phyloP scores from a whole-genome alignment of 495 filamentous ascomycete species.

The Chaetomidium leptoderma region DNA sequence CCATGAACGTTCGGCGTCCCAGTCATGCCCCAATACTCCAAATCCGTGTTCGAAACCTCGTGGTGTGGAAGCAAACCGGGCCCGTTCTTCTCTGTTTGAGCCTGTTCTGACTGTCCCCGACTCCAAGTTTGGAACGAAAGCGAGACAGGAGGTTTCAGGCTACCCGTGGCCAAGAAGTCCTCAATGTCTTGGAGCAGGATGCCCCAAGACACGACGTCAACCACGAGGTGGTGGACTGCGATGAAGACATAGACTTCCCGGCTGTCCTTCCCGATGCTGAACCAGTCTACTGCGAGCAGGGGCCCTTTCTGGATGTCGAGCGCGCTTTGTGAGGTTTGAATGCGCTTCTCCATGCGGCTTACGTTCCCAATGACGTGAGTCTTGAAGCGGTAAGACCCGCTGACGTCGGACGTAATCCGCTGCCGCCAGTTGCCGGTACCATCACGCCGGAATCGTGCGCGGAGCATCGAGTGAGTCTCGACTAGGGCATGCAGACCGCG shows the following conservation, averaged over 20 bases:
- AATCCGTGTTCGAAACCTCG: conserved; percentile 27
- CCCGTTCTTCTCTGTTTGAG: conserved; percentile 19
- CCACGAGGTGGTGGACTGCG: conserved; percentile 54
- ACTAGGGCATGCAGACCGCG: conserved; percentile 49
- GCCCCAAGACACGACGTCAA: conserved; percentile 63
- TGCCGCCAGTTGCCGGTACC: conserved; percentile 26
- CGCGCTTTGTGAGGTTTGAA: conserved; percentile 26
- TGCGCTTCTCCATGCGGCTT: conserved; percentile 20
- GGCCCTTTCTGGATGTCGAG: conserved; percentile 35
- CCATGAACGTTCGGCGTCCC: conserved; percentile 44
- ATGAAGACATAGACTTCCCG: conserved; percentile 43
- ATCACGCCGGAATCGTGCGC: conserved; percentile 48
- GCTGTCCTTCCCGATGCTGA: conserved; percentile 21
- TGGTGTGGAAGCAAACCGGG: conserved; percentile 20
- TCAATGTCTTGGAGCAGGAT: conserved; percentile 58
- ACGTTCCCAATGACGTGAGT: conserved; percentile 20
- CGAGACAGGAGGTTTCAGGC: conserved; percentile 10
- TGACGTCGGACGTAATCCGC: conserved; percentile 26
- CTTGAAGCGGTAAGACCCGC: conserved; percentile 25
- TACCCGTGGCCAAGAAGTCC: conserved; percentile 43
- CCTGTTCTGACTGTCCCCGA: conserved; percentile 19
- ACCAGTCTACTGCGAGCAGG: conserved; percentile 34
- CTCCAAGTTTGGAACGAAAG: conserved; percentile 26
- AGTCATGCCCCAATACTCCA: conserved; percentile 50
- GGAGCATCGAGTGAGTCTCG: conserved; percentile 58